Percentiles rank a stretch among this genome's conserved stretches.
Conservation (phyloP, 1,284 basidiomycete species). For the Apiotrichum veenhuisii region DNA sequence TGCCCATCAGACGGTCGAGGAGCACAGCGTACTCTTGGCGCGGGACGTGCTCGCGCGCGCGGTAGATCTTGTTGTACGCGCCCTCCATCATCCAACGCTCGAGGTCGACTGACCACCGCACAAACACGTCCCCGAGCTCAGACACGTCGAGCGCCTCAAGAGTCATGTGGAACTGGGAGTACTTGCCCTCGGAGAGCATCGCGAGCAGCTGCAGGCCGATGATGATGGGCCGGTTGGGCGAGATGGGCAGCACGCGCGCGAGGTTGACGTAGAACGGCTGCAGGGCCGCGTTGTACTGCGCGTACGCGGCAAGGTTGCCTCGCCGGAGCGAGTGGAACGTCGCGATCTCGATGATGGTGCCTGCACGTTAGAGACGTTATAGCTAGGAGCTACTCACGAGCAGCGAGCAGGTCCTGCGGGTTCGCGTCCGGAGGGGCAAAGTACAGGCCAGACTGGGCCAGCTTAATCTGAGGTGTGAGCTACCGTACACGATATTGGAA, state of each 20-base stretch:
- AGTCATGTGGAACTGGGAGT: constrained; percentile 98
- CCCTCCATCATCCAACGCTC: constrained; percentile 99
- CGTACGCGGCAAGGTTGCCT: constrained; percentile 84
- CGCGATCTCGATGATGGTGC: constrained; percentile 92
- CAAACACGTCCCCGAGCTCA: constrained; percentile 69
- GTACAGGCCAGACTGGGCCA: constrained; percentile 47
- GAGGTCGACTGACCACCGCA: constrained; percentile 80
- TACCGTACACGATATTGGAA: neutral
- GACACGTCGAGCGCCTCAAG: constrained; percentile 75
- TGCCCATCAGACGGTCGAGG: constrained; percentile 46
- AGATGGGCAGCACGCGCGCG: constrained; percentile 68
- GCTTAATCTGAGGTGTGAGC: constrained; percentile 36
- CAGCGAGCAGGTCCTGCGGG: constrained; percentile 43
- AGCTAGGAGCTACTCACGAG: constrained; percentile 48
- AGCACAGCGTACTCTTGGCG: constrained; percentile 48
- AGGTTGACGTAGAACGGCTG: constrained; percentile 90
- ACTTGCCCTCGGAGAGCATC: constrained; percentile 90
- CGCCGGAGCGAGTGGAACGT: constrained; percentile 87
- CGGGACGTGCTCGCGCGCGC: constrained; percentile 73
- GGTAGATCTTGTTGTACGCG: constrained; percentile 96
- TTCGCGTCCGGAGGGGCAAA: constrained; percentile 45
- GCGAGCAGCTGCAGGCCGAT: constrained; percentile 91
- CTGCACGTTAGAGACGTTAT: constrained; percentile 48
- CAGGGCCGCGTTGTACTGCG: constrained; percentile 90
- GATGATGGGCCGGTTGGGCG: constrained; percentile 79